Base-by-base conservation (phyloP, 2,329 filamentous ascomycete species). In the Aspergillus pseudonomiae region DNA sequence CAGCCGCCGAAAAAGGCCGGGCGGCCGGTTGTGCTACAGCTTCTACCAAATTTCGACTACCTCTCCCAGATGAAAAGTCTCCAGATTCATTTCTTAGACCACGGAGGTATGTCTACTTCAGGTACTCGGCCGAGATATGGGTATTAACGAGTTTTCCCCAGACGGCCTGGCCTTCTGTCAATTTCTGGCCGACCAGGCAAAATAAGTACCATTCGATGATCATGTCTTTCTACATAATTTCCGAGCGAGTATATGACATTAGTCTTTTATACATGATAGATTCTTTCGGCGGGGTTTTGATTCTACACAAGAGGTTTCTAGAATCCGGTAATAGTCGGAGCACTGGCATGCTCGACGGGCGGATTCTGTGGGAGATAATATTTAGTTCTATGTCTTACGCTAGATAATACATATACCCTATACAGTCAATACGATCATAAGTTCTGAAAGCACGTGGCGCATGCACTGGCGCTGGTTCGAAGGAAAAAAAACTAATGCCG, bases 41-140 rank as follows among this genome's bases (percentile, higher is more conserved):
- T 80, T 4, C 71, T 74, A 52, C 77, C 78, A 3, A 80, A 79
- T 60, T 80, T 79, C 59, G 79, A 81, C 7, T 68, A 79, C 48
- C 67, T 80, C n/a, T 65, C 77, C 10, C 70, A 77, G 62, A 76
- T 81, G 77, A 77, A 75, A 61, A 71, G 67, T 43, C 55, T 81
- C 46, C 70, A 75, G 52, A 75, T 81, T 48, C 66, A 71, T 36
- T 80, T 81, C 62, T 70, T 81, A 26, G 77, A 80, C 48, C 73
- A 78, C 54, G 62, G 74, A 58, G 79, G 78, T 79, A 69, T 63
- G 71, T 57, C 50, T 32, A 48, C 16, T 28, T 59, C 46, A 2
- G 11, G n/a, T 30, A 39, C 34, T 19, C 5, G 1, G 26, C 53
- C 28, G 48, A 60, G 57, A 54, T 7, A 21, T 50, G n/a, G 11